Evolutionary conservation across 768 basidiomycete genomes (phyloP), one percentile per base, ranked within the genome.

Genomic region (Tricholoma flavovirens): DNA sequence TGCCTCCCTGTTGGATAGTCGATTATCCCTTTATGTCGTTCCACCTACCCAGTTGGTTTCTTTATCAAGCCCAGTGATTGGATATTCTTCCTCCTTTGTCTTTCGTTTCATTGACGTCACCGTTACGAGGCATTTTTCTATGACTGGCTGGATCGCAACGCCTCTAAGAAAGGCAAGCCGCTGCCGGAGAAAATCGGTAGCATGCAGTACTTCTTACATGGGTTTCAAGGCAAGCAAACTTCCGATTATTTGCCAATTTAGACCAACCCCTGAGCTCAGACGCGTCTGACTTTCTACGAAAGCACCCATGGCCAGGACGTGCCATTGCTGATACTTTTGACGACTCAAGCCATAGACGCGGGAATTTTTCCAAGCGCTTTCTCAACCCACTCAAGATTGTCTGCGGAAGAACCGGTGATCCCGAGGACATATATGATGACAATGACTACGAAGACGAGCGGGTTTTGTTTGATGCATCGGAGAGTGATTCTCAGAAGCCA

Each of bases 161-260:
- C 82, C 4, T 80, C 80, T 9, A 93, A 91, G 73, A 92, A 93
- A 63, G 90, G 88, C 5, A 91, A 92, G 64, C 78, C 80, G 1
- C 69, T 94, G 17, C 90, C 90, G 21, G 90, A 89, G 57, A 96
- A 96, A 73, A 86, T 93, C 50, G 93, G 93, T 7, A 90, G 88
- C 63, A 86, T 93, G 83, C 93, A 96, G 64, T 85, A 83, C 54
- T 95, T 96, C 71, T 71, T 94, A 64, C 83, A 90, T 60, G 92
- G 93, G 12, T 95, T 79, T 64, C 81, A 83, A 73, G 90, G 90
- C 83, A 62, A 45, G 56, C 4, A 8, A 24, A 29, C 53, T 14
- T 5, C 38, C 24, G 30, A 0, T 36, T 22, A 10, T 21, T 33
- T 22, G 49, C 38, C 21, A 30, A 2, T 42, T 58, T 14, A 17